Base-by-base conservation (phyloP, 2,329 filamentous ascomycete species). In the Diplodia corticola region DNA sequence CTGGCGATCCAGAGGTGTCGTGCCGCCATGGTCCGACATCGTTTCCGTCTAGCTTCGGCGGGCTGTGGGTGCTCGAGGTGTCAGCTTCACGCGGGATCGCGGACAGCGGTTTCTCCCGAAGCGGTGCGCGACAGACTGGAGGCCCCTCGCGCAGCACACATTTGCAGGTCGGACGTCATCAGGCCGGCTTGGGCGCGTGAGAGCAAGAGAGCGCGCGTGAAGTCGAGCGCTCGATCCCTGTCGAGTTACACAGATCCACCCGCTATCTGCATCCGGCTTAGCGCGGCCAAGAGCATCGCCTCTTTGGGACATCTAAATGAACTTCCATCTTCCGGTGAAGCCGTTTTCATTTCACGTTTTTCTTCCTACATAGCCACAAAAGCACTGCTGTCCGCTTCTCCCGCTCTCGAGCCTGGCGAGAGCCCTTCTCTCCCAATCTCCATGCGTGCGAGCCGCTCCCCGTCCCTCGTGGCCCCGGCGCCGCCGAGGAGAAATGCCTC, bases 341-440 rank as follows among this genome's bases (percentile, higher is more conserved):
- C 57, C 57, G n/a, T 61, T 61, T 61, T 61, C 57, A 61, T 61
- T 61, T 61, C 57, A 61, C 57, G 57, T 61, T 61, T 22, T 60
- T 59, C 55, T 61, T 61, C 57, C 57, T 61, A 61, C 57, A 49
- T 61, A 61, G 40, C 44, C 57, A 35, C 37, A 61, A 28, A 26
- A 46, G 26, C 57, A 46, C 22, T 9, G 35, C 15, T 20, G 35
- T n/a, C 35, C 37, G 10, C 40, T 33, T 12, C 28, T 49, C 44
- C 20, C n/a, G 17, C 40, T 44, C 40, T 40, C 37, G 37, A 40
- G 37, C 37, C 37, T 17, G 37, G 37, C 37, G 37, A 40, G 37
- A 40, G 37, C 40, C 30, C n/a, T 55, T 26, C 54, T 13, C 20
- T 40, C 33, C 40, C 48, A 61, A 61, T 61, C 30, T 37, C 57